Conservation (phyloP, 202 grass and related monocot species). For the Elaeis oleifera region DNA sequence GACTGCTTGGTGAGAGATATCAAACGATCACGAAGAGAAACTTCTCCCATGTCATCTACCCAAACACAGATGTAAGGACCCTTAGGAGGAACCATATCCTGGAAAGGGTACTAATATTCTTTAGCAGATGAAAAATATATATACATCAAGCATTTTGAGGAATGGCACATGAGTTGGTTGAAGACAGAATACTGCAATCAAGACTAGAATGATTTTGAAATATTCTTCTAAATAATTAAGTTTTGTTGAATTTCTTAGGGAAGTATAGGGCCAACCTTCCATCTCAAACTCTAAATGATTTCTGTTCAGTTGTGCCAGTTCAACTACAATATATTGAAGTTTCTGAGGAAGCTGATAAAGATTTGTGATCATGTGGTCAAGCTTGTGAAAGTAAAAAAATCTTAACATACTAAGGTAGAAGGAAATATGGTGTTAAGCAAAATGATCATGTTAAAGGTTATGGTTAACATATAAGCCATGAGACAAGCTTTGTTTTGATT, state of each 20-base stretch:
- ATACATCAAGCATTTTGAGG: slow-evolving; percentile 6
- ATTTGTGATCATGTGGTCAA: no score
- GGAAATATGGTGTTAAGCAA: no score
- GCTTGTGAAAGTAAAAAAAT: no score
- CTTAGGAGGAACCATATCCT: slow-evolving; percentile 97
- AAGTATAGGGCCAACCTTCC: slow-evolving; percentile 70
- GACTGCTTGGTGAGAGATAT: slow-evolving; percentile 83
- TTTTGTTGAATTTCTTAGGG: slow-evolving; percentile 83
- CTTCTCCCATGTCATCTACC: slow-evolving; percentile 79
- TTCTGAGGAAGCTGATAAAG: no score
- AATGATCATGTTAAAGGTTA: no score
- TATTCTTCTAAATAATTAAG: slow-evolving; percentile 77
- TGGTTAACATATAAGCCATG: slow-evolving; percentile 76
- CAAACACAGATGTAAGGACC: slow-evolving; percentile 85
- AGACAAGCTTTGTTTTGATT: slow-evolving; percentile 89
- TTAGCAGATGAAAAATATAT: not conserved
- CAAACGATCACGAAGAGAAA: slow-evolving; percentile 76
- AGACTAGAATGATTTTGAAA: slow-evolving; percentile 87
- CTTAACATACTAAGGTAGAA: no score
- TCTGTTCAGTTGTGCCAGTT: slow-evolving; percentile 62
- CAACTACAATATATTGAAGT: slow-evolving; percentile 14
- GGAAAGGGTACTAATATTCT: slow-evolving; percentile 1
- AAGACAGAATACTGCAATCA: slow-evolving; percentile 52
- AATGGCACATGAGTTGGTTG: not conserved
- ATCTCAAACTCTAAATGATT: slow-evolving; percentile 71